phyloP scores from a whole-genome alignment of 2,329 filamentous ascomycete species.

The Aspergillus nomiae region DNA sequence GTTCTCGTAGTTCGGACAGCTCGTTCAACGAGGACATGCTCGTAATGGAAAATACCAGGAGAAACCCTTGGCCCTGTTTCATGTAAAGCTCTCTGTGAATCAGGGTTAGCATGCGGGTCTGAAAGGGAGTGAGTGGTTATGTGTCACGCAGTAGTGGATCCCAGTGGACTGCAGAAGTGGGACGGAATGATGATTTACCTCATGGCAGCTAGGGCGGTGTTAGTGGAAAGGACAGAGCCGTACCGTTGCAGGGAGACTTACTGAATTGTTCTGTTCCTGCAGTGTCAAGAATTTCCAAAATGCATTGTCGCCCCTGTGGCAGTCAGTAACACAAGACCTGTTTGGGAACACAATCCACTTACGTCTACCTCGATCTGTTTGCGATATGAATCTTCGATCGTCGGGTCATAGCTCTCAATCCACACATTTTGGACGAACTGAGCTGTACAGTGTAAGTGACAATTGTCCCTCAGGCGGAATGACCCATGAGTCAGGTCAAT shows the following conservation, averaged over 20 bases:
- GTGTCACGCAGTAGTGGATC: neutral
- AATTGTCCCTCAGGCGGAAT: constrained; percentile 18
- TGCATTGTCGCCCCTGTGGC: constrained; percentile 76
- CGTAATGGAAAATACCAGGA: constrained; percentile 90
- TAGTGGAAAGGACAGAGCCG: constrained; percentile 14
- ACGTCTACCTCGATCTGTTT: constrained; percentile 91
- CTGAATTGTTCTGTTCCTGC: constrained; percentile 92
- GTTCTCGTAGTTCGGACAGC: constrained; percentile 77
- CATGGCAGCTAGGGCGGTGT: constrained; percentile 53
- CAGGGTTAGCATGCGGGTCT: constrained; percentile 11
- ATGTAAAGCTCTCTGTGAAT: constrained; percentile 75
- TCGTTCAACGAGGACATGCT: constrained; percentile 81
- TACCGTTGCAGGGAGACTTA: constrained; percentile 51
- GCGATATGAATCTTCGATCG: constrained; percentile 84
- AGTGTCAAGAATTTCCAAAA: constrained; percentile 89
- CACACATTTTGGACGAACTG: constrained; percentile 94
- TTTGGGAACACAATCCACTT: constrained; percentile 45
- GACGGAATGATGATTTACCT: constrained; percentile 45
- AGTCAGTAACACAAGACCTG: constrained; percentile 32
- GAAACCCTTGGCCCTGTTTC: constrained; percentile 89
- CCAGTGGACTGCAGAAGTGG: neutral
- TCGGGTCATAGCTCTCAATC: constrained; percentile 89
- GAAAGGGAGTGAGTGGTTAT: neutral
- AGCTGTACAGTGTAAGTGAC: constrained; percentile 53
- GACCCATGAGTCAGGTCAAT: neutral